Percentiles rank a stretch among this genome's conserved stretches.
Evolutionary conservation across 2,329 filamentous ascomycete genomes (phyloP).

Genomic region (Dothideomycetes sp.): DNA sequence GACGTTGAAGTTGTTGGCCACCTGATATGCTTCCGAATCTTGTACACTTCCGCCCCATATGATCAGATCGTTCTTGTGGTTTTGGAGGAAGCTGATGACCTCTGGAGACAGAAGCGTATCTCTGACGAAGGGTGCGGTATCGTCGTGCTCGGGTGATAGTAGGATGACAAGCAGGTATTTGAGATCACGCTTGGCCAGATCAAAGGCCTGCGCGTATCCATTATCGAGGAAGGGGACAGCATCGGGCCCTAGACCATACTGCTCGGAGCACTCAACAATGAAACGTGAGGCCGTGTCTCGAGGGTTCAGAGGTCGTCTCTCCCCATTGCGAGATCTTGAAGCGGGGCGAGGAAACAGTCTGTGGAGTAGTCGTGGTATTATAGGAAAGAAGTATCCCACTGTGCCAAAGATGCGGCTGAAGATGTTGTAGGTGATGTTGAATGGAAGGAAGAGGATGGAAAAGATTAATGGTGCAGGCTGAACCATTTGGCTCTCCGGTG

Average conservation of each 20-base stretch:
- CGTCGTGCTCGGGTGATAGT: slow-evolving; percentile 87
- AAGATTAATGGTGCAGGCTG: slow-evolving; percentile 66
- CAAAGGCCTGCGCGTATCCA: slow-evolving; percentile 84
- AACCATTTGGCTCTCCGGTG: slow-evolving; percentile 51
- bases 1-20: slow-evolving; percentile 74
- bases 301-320: slow-evolving; percentile 64
- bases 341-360: slow-evolving; percentile 43
- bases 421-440: slow-evolving; percentile 65
- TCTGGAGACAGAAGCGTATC: slow-evolving; percentile 71
- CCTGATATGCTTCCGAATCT: slow-evolving; percentile 89
- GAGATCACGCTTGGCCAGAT: slow-evolving; percentile 78
- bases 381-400: slow-evolving; percentile 67
- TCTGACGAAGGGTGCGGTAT: slow-evolving; percentile 69
- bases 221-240: slow-evolving; percentile 71
- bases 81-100: slow-evolving; percentile 61
- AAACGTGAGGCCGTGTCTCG: slow-evolving; percentile 82
- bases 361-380: slow-evolving; percentile 56
- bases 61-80: slow-evolving; percentile 67
- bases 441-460: slow-evolving; percentile 67
- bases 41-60: slow-evolving; percentile 89
- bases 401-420: slow-evolving; percentile 60
- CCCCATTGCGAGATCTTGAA: slow-evolving; percentile 47
- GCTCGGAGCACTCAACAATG: slow-evolving; percentile 87
- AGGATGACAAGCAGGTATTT: slow-evolving; percentile 86
- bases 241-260: slow-evolving; percentile 56